Evolutionary conservation across 2,329 filamentous ascomycete genomes (phyloP).

Genomic region (Byssoonygena ceratinophila): DNA sequence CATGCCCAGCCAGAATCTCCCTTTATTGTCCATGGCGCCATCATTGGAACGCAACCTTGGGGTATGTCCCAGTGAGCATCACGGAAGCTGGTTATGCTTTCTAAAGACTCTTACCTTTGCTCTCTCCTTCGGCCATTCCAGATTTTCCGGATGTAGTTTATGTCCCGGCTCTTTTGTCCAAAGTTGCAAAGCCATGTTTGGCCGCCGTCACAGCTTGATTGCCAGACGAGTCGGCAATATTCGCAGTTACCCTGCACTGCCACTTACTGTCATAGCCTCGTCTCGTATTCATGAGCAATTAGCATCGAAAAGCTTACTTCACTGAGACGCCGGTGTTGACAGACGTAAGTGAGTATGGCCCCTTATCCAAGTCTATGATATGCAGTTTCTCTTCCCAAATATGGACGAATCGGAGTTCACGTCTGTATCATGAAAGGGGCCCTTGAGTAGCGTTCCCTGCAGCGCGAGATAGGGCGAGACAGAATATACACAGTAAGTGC

Average conservation of each 20-base stretch:
- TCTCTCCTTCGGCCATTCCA: conserved; percentile 42
- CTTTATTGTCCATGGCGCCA: conserved; percentile 66
- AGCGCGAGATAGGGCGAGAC: not conserved
- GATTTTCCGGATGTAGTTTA: conserved; percentile 47
- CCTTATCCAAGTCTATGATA: not conserved
- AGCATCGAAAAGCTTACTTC: not conserved
- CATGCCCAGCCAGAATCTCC: conserved; percentile 72
- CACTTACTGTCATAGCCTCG: not conserved
- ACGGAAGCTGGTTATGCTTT: not conserved
- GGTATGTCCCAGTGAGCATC: conserved; percentile 14
- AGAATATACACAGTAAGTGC: not conserved
- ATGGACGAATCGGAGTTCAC: not conserved
- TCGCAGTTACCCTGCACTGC: not conserved
- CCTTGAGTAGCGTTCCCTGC: not conserved
- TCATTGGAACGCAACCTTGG: conserved; percentile 57
- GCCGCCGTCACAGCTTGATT: conserved; percentile 55
- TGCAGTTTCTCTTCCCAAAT: not conserved
- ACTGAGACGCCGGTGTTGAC: not conserved
- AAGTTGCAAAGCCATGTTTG: conserved; percentile 70
- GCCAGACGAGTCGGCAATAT: not conserved
- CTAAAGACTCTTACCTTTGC: conserved; percentile 31
- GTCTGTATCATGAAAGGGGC: not conserved
- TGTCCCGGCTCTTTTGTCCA: conserved; percentile 53
- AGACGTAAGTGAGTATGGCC: not conserved
- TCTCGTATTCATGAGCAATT: no score